These are phyloP conservation scores for Solanum etuberosum DNA, from an alignment of 257 asterid genomes.

Conservation along the genomic window DNA sequence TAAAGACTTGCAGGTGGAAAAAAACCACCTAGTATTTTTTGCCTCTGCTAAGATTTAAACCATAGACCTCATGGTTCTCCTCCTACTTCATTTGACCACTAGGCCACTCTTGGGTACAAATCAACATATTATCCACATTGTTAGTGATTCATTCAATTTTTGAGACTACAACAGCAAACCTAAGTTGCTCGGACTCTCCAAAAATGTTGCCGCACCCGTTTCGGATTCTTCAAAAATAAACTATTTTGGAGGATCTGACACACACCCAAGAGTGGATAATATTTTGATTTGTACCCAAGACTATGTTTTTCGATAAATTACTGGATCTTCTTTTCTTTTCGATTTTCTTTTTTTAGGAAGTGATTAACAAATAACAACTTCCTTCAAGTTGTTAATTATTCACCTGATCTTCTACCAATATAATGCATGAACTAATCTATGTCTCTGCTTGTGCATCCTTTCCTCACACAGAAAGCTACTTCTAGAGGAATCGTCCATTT, in stretches of 20 bases:
- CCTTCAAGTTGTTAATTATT: background rate
- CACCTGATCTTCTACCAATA: background rate
- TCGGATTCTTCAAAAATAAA: background rate
- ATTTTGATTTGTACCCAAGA: background rate
- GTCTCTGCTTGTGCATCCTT: background rate
- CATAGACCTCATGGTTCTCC: background rate
- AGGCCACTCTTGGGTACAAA: too few species aligned
- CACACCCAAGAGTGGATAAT: background rate
- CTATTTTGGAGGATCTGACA: background rate
- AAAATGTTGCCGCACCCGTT: background rate
- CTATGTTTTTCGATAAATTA: background rate
- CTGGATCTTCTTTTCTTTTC: background rate
- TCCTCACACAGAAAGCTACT: background rate
- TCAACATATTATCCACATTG: background rate
- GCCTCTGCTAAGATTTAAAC: background rate
- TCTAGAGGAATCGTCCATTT: background rate
- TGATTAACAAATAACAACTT: background rate
- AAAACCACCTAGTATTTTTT: background rate
- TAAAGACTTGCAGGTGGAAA: background rate
- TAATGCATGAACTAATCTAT: background rate
- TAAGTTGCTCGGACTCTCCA: background rate
- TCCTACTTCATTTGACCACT: too few species aligned
- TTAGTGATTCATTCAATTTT: background rate
- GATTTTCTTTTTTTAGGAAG: background rate
- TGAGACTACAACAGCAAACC: background rate